These are phyloP conservation scores for Mortierella sp. DNA, from an alignment of 371 early-diverging fungal species.

Conservation along the genomic window DNA sequence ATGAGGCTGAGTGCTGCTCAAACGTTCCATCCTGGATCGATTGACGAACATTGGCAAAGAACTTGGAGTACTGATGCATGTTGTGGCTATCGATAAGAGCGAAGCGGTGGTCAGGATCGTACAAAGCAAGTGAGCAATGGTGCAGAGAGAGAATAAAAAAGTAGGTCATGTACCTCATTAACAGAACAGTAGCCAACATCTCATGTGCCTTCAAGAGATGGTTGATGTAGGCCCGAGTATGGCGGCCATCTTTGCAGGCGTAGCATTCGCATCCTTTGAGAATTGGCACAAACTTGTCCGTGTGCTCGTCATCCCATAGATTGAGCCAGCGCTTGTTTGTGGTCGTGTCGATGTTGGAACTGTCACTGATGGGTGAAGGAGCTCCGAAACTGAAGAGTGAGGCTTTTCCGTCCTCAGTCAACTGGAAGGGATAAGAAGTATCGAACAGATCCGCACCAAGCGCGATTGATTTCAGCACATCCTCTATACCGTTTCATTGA, in stretches of 20 bases:
- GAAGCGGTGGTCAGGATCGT: neutral
- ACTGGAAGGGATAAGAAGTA: slow-evolving; percentile 62
- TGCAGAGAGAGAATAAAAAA: too few relatives aligned
- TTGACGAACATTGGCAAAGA: slow-evolving; percentile 69
- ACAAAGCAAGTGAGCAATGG: too few relatives aligned
- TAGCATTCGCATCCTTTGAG: slow-evolving; percentile 71
- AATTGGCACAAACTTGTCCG: slow-evolving; percentile 69
- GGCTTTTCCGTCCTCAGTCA: slow-evolving; percentile 68
- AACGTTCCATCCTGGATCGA: slow-evolving; percentile 68
- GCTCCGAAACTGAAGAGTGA: slow-evolving; percentile 58
- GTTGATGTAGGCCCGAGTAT: slow-evolving; percentile 81
- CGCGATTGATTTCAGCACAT: slow-evolving; percentile 67
- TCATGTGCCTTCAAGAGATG: slow-evolving; percentile 81
- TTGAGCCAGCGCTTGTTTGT: slow-evolving; percentile 53
- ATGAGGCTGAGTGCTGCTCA: slow-evolving; percentile 34
- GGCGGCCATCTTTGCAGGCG: slow-evolving; percentile 67
- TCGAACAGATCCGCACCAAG: slow-evolving; percentile 82
- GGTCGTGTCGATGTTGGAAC: neutral
- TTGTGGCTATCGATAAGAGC: slow-evolving; percentile 65
- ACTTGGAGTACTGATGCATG: slow-evolving; percentile 67
- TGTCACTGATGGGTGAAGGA: neutral
- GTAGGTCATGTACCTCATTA: slow-evolving; percentile 67
- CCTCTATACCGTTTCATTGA: slow-evolving; percentile 55
- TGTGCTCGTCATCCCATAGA: slow-evolving; percentile 62
- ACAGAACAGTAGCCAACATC: slow-evolving; percentile 81